A percentile compares a stretch with the other conserved stretches of the same genome.
phyloP scores from a whole-genome alignment of 306 rosid species.

The Lathyrus aphaca region DNA sequence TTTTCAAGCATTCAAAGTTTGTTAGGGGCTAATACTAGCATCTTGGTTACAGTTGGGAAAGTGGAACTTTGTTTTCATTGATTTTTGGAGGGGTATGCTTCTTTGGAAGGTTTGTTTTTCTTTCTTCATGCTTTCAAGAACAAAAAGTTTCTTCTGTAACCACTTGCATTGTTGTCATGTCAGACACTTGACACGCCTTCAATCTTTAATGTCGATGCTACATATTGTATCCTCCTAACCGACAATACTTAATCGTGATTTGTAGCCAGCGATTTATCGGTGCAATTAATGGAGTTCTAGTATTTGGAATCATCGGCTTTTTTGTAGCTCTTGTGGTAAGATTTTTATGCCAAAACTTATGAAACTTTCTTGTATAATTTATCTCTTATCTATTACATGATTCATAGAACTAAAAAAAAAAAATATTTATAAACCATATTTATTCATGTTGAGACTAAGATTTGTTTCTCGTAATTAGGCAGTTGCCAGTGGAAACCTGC shows the following conservation, averaged over 20 bases:
- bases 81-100: constrained; percentile 74
- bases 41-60: constrained; percentile 81
- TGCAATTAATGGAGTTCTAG: constrained; percentile 68
- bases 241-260: constrained; percentile 37
- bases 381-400: not conserved
- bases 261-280: constrained; percentile 85
- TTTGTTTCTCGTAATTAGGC: constrained; percentile 49
- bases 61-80: constrained; percentile 76
- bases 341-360: constrained; percentile 28
- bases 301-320: constrained; percentile 63
- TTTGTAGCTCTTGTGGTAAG: constrained; percentile 81
- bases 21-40: constrained; percentile 54
- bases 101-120: constrained; percentile 68
- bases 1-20: constrained; percentile 37
- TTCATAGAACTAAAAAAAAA: not conserved
- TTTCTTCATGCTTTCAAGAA: constrained; percentile 30
- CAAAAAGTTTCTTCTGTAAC: constrained; percentile 1
- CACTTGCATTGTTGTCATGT: not conserved
- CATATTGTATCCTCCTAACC: not conserved
- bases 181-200: not conserved
- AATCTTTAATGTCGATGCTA: not conserved
- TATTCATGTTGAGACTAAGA: constrained; percentile 11
- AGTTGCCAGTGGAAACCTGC: constrained; percentile 78
- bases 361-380: not conserved
- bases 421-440: constrained; percentile 3